Evolutionary conservation across 2,329 filamentous ascomycete species (phyloP).

Genomic region (Colletotrichum sp.): DNA sequence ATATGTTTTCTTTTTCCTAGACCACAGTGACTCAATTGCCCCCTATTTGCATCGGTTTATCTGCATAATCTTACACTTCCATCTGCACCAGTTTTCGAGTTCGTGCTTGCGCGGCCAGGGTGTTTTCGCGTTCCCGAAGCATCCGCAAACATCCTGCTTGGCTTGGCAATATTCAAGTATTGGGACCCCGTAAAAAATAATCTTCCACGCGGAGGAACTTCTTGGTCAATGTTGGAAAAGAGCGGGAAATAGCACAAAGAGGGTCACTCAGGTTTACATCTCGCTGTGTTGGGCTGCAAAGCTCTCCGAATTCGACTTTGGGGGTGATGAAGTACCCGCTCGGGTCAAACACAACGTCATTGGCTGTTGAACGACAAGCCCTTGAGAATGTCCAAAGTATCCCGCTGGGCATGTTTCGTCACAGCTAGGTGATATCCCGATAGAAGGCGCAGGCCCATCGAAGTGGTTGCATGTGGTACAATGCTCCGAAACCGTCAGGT

Average conservation of each 20-base stretch:
- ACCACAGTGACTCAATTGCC: background rate
- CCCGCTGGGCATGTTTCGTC: background rate
- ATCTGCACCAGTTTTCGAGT: background rate
- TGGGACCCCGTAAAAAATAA: background rate
- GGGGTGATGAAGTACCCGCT: background rate
- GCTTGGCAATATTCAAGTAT: background rate
- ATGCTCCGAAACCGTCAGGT: background rate
- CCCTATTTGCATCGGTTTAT: background rate
- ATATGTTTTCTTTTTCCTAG: background rate
- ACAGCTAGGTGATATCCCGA: background rate
- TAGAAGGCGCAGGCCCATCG: background rate
- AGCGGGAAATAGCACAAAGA: fast-evolving
- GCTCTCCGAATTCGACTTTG: background rate
- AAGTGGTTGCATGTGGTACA: background rate
- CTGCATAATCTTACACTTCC: background rate
- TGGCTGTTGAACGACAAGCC: background rate
- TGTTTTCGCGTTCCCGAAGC: background rate
- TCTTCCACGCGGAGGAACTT: background rate
- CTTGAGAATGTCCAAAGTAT: background rate
- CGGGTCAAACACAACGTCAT: background rate
- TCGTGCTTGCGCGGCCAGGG: background rate
- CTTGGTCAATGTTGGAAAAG: background rate
- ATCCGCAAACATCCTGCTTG: background rate
- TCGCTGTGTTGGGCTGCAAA: background rate
- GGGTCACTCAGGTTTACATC: background rate